phyloP scores from a whole-genome alignment of 805 yeast genomes.

The Kodamaea fukazawae region DNA sequence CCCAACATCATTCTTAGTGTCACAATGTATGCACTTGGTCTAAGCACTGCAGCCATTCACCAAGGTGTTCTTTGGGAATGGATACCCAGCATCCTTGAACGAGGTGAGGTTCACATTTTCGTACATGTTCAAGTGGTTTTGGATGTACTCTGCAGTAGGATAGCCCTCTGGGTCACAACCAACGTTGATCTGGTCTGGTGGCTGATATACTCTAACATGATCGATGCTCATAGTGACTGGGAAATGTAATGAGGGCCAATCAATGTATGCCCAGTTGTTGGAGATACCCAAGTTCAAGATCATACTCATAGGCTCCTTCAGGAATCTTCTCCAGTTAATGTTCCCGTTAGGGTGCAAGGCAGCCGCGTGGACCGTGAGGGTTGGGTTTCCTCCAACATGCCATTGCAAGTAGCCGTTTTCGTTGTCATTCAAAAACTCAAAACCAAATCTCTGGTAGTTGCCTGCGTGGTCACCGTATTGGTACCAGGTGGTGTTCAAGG shows the following conservation, averaged over 20 bases:
- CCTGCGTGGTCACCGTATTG: constrained; percentile 53
- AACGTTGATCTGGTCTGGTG: constrained; percentile 52
- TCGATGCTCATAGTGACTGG: constrained; percentile 78
- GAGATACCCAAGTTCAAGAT: constrained; percentile 87
- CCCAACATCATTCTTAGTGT: too few species aligned
- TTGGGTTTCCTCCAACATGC: constrained; percentile 81
- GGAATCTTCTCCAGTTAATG: constrained; percentile 73
- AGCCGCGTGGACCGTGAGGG: constrained; percentile 66
- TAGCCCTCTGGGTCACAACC: constrained; percentile 85
- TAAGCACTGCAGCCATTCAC: constrained; percentile 9
- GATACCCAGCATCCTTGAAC: constrained; percentile 75
- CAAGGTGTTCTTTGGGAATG: constrained; percentile 38
- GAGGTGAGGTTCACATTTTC: constrained; percentile 62
- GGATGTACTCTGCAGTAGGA: constrained; percentile 85
- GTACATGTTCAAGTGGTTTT: constrained; percentile 68
- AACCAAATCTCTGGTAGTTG: constrained; percentile 69
- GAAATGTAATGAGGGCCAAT: constrained; percentile 78
- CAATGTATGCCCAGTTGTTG: constrained; percentile 89
- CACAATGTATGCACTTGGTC: too few species aligned
- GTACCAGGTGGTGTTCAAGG: constrained; percentile 81
- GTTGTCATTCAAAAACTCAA: constrained; percentile 71
- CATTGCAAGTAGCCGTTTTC: constrained; percentile 74
- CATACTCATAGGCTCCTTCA: constrained; percentile 92
- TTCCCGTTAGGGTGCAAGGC: constrained; percentile 91
- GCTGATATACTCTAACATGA: constrained; percentile 91